Evolutionary conservation across 2,329 filamentous ascomycete genomes (phyloP).

Genomic region (Sclerotinia minor): DNA sequence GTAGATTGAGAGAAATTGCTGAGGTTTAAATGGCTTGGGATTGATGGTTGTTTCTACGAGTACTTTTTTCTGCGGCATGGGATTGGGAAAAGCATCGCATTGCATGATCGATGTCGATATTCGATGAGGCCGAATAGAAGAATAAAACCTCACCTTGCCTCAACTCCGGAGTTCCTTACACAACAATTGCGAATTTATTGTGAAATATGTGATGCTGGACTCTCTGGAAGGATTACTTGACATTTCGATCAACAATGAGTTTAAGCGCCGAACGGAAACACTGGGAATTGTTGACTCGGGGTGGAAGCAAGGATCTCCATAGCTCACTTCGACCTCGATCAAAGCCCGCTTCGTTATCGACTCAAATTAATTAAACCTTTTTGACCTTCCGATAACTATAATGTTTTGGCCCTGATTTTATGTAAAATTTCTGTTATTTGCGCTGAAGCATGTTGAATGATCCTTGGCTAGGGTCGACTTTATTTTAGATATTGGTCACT

Average conservation of each 20-base stretch:
- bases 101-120: constrained; percentile 23
- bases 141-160: constrained; percentile 23
- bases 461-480: not conserved
- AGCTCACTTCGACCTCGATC: not conserved
- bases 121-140: constrained; percentile 23
- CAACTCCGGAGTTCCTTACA: not conserved
- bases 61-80: constrained; percentile 24
- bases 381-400: not conserved
- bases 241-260: not conserved
- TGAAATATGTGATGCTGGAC: constrained; percentile 16
- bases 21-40: constrained; percentile 69
- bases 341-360: not conserved
- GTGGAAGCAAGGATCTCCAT: not conserved
- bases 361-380: not conserved
- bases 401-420: not conserved
- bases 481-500: not conserved
- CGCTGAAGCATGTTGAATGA: not conserved
- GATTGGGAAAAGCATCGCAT: constrained; percentile 24
- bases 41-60: constrained; percentile 22
- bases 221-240: constrained; percentile 3
- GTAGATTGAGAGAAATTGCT: constrained; percentile 94
- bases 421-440: not conserved
- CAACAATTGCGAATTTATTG: constrained; percentile 7
- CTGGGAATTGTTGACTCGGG: not conserved
- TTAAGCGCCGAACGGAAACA: not conserved